Base-by-base conservation (phyloP, 2,329 filamentous ascomycete species). In the Microthyrium microscopicum region DNA sequence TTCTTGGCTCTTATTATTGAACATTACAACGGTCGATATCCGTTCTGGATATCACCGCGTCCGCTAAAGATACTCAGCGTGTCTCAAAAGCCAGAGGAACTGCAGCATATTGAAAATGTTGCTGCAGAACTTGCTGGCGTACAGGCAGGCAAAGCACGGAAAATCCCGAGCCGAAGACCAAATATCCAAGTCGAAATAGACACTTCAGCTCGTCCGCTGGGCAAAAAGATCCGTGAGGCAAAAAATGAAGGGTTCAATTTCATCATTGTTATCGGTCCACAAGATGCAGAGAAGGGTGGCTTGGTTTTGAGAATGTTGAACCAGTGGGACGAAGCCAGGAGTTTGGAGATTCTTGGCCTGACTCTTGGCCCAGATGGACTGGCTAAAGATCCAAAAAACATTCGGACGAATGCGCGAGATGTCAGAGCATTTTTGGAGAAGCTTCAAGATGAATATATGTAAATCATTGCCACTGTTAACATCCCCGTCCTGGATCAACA, bases 1-100 rank as follows among this genome's bases (percentile, higher is more conserved):
- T 72, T 92, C 40, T 76, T 92, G 66, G 83, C 83, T 3, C 62
- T 92, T 11, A 56, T 92, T 26, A 85, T 89, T 35, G 84, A 92
- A 54, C 77, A 81, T 42, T 82, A 85, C 44, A 66, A 76, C 36
- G 80, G 80, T 12, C 68, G 66, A 37, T 91, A 81, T 71, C 83
- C 83, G 3, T 87, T 92, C 51, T 92, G 83, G 84, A 62, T 92
- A 7, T 85, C 79, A 35, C 83, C 83, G 1, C 70, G 73, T 5
- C 84, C 89, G 48, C 75, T 71, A 26, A 70, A 77, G 29, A 67
- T 92, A 36, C 54, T 89, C 20, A 78, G 79, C 0, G 65, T 87
- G 34, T 83, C 79, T 45, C 64, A 73, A 31, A 65, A 62, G 4
- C 55, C 61, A 3, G 56, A 62, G 1, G 62, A 76, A 1, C 39